These are phyloP conservation scores for Xylariomycetidae sp. DNA, from an alignment of 2,329 filamentous ascomycete species.

Conservation along the genomic window DNA sequence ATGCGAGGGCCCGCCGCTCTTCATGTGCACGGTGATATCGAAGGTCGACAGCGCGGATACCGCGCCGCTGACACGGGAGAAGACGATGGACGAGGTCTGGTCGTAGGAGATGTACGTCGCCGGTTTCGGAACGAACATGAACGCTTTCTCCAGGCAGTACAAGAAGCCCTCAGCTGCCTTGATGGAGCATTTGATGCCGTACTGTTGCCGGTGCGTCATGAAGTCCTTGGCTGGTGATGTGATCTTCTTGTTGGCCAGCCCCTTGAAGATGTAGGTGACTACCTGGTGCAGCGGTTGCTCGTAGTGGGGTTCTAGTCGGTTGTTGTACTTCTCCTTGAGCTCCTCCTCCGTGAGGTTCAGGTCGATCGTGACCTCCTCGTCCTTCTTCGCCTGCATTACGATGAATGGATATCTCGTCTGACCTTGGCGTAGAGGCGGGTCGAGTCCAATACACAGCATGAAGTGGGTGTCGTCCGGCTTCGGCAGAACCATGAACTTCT, in stretches of 20 bases:
- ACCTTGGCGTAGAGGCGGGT: conserved; percentile 90
- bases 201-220: conserved; percentile 85
- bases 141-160: conserved; percentile 95
- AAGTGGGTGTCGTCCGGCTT: conserved; percentile 98
- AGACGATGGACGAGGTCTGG: conserved; percentile 83
- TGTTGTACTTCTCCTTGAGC: conserved; percentile 78
- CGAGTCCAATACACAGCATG: conserved; percentile 88
- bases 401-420: conserved; percentile 97
- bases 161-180: conserved; percentile 97
- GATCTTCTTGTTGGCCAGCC: conserved; percentile 90
- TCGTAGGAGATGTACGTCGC: conserved; percentile 97
- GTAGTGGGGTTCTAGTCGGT: conserved; percentile 82
- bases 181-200: conserved; percentile 98
- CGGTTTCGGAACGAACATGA: conserved; percentile 98
- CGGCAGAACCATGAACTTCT: conserved; percentile 97
- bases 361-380: conserved; percentile 94
- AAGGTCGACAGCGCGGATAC: conserved; percentile 93
- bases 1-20: conserved; percentile 80
- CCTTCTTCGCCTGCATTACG: conserved; percentile 98
- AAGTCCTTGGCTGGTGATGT: conserved; percentile 93
- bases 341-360: conserved; percentile 92
- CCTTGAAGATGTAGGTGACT: conserved; percentile 91
- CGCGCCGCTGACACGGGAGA: conserved; percentile 91
- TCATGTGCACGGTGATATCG: conserved; percentile 90
- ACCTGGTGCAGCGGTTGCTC: conserved; percentile 91